Evolutionary conservation across 1,284 basidiomycete genomes (phyloP).

Genomic region (Trametes sp.): DNA sequence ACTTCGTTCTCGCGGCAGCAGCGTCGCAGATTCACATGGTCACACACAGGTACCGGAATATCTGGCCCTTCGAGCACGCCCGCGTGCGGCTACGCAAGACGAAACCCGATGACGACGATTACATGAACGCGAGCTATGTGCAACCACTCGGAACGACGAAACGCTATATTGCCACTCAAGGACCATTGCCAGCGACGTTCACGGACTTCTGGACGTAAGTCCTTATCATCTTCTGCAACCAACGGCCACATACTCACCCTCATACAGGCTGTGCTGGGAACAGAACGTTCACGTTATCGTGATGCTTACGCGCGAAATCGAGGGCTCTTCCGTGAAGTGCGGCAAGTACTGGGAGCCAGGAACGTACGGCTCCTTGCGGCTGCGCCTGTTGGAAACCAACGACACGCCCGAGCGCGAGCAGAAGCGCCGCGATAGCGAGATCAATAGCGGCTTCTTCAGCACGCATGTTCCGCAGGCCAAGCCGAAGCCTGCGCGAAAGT

Average conservation of each 20-base stretch:
- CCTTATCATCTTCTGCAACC: not conserved
- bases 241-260: not conserved
- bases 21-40: not conserved
- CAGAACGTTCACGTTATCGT: constrained; percentile 83
- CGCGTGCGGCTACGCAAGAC: constrained; percentile 74
- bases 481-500: constrained; percentile 15
- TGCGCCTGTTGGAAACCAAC: constrained; percentile 69
- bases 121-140: constrained; percentile 93
- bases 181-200: constrained; percentile 90
- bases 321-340: constrained; percentile 90
- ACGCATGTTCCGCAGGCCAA: constrained; percentile 28
- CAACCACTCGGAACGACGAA: constrained; percentile 83
- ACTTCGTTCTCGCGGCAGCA: not conserved
- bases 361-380: constrained; percentile 73
- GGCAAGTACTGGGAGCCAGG: constrained; percentile 89
- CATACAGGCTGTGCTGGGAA: constrained; percentile 75
- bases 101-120: constrained; percentile 74
- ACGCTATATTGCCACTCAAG: constrained; percentile 96
- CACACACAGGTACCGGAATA: constrained; percentile 79
- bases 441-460: constrained; percentile 38
- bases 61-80: constrained; percentile 96
- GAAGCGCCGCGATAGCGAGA: constrained; percentile 44
- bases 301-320: constrained; percentile 93
- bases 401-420: constrained; percentile 43
- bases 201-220: constrained; percentile 96